These are phyloP conservation scores for Obba rivulosa DNA, from an alignment of 768 basidiomycete genomes.

Conservation along the genomic window DNA sequence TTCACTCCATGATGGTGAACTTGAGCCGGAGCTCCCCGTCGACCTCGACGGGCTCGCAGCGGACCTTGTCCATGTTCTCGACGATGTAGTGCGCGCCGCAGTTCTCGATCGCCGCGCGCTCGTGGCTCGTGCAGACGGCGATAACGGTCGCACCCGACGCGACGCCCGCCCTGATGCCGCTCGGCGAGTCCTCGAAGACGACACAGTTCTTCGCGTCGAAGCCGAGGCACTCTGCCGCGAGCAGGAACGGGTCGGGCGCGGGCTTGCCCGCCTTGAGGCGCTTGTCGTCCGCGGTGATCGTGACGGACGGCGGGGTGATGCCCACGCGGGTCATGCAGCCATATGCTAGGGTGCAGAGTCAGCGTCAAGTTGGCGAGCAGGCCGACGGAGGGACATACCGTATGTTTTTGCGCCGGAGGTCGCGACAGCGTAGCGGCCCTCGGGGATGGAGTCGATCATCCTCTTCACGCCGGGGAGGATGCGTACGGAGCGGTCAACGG, in stretches of 20 bases:
- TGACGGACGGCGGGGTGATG: slow-evolving; percentile 60
- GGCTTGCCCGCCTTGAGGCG: slow-evolving; percentile 64
- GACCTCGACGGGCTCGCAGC: slow-evolving; percentile 34
- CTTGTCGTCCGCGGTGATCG: slow-evolving; percentile 74
- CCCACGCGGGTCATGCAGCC: slow-evolving; percentile 71
- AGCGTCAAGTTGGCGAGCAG: slow-evolving; percentile 5
- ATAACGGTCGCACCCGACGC: slow-evolving; percentile 71
- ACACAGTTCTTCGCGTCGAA: slow-evolving; percentile 56
- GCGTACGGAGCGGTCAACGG: slow-evolving; percentile 56
- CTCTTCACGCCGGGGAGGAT: slow-evolving; percentile 67
- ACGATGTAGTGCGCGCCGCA: slow-evolving; percentile 54
- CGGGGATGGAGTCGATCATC: slow-evolving; percentile 62
- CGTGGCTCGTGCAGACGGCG: slow-evolving; percentile 72
- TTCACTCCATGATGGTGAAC: slow-evolving; percentile 32
- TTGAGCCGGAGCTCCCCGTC: slow-evolving; percentile 31
- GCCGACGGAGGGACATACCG: slow-evolving; percentile 30
- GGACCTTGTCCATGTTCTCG: slow-evolving; percentile 47
- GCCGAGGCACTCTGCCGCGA: slow-evolving; percentile 54
- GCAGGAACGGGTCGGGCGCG: slow-evolving; percentile 59
- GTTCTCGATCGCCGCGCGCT: slow-evolving; percentile 46
- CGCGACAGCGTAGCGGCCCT: slow-evolving; percentile 64
- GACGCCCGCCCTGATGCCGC: slow-evolving; percentile 62
- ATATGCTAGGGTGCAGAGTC: slow-evolving; percentile 33
- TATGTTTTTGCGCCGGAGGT: slow-evolving; percentile 73
- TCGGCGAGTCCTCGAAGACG: slow-evolving; percentile 73